These are phyloP conservation scores for Cladosporium sp. DNA, from an alignment of 2,329 filamentous ascomycete genomes.

Conservation along the genomic window DNA sequence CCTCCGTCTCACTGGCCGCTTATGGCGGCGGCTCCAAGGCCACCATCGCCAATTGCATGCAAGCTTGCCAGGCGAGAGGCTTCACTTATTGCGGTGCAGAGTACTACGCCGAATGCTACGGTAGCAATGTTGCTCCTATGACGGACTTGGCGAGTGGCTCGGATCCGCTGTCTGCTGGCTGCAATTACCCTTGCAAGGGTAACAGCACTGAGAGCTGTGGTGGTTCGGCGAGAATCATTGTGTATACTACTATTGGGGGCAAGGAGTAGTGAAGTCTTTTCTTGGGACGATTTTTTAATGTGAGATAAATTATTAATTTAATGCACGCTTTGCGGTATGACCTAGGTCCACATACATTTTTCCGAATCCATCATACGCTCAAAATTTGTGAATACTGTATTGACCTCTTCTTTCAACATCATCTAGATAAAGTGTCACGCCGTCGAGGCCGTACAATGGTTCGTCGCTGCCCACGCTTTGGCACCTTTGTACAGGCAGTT, in stretches of 20 bases:
- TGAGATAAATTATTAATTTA: no score
- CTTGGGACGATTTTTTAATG: not conserved
- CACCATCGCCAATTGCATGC: slow-evolving; percentile 25
- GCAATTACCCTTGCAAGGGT: slow-evolving; percentile 26
- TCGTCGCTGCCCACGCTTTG: slow-evolving; percentile 27
- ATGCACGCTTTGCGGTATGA: no score
- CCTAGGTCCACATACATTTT: not conserved
- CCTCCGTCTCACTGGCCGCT: slow-evolving; percentile 16
- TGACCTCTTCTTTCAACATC: no score
- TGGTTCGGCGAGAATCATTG: slow-evolving; percentile 22
- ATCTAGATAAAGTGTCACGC: no score
- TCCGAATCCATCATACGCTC: no score
- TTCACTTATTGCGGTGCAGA: slow-evolving; percentile 26
- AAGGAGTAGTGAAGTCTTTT: not conserved
- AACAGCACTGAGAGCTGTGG: slow-evolving; percentile 31
- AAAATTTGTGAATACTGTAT: no score
- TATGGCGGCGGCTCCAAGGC: slow-evolving; percentile 23
- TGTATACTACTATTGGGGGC: slow-evolving; percentile 16
- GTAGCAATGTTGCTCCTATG: slow-evolving; percentile 16
- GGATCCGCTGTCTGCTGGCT: slow-evolving; percentile 23
- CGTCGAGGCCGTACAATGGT: no score
- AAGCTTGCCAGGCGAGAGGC: slow-evolving; percentile 23
- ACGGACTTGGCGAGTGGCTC: slow-evolving; percentile 13
- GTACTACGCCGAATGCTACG: slow-evolving; percentile 27
- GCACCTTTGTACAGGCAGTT: slow-evolving; percentile 38